A percentile compares a stretch with the other conserved stretches of the same genome.
These are phyloP conservation scores for Agastache rugosa DNA, from an alignment of 257 asterid species.

Conservation along the genomic window DNA sequence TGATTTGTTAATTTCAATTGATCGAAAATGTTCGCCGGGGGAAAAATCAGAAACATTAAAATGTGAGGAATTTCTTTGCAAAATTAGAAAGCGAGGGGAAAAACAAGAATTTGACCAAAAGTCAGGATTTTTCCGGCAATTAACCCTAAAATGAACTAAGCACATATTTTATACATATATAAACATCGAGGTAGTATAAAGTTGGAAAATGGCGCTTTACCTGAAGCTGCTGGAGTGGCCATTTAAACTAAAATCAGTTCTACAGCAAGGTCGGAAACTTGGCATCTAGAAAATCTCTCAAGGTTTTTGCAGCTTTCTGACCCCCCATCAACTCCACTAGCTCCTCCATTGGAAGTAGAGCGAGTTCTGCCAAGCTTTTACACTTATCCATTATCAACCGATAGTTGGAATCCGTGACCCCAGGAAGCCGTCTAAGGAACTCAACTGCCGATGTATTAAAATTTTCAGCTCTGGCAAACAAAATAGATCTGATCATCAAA, in stretches of 20 bases:
- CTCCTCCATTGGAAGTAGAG: constrained; percentile 75
- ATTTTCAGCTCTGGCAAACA: constrained; percentile 80
- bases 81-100: no score
- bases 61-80: no score
- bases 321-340: constrained; percentile 89
- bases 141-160: no score
- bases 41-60: no score
- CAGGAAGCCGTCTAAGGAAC: constrained; percentile 90
- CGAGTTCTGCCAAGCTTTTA: constrained; percentile 79
- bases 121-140: no score
- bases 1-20: no score
- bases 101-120: no score
- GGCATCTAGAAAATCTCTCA: constrained; percentile 97
- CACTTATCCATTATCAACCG: constrained; percentile 87
- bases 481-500: constrained; percentile 20
- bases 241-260: neutral
- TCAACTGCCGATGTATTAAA: constrained; percentile 92
- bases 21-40: no score
- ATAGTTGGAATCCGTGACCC: constrained; percentile 92
- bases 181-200: no score
- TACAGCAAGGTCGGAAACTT: constrained; percentile 88
- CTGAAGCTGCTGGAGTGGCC: neutral
- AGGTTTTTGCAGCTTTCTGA: constrained; percentile 76
- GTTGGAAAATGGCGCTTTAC: neutral
- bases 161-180: no score